Evolutionary conservation across 495 filamentous ascomycete species (phyloP), one percentile per base, ranked within the genome.

Genomic region (Viridothelium virens): DNA sequence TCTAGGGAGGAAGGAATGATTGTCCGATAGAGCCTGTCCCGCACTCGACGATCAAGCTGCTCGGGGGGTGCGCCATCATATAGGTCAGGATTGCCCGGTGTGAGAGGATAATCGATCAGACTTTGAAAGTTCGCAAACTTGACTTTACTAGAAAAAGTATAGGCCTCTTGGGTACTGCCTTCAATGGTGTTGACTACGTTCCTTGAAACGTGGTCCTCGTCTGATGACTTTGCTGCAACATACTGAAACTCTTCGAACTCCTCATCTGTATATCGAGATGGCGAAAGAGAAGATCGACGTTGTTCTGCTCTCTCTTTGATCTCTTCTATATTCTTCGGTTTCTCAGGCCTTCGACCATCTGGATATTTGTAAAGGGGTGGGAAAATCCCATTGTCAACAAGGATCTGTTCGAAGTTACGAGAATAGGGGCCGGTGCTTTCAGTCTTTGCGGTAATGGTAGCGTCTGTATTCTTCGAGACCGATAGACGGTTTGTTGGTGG

Each of bases 191-290:
- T 31, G 33, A 65, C 16, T 1, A 65, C 63, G 9, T 11, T 2
- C 7, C 9, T 56, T 37, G 11, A 48, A 9, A 56, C 41, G 16
- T 65, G n/a, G 44, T 44, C 63, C 36, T 65, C 63, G 9, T 47
- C 38, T 9, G 41, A 2, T 39, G 44, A 31, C 14, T 56, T 31
- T 6, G 36, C 6, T 36, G 47, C 16, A 0, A 6, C 31, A 18
- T 56, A 4, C 63, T 56, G 12, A 50, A 65, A 65, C 6, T 7
- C 5, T 37, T 34, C n/a, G 37, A 50, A 56, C 37, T 11, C 39
- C 18, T 37, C 33, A 18, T 65, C 63, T 18, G 63, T 48, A 56
- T 48, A 65, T 50, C 11, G 63, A 36, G 63, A 65, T 33, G 63
- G 63, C 5, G 63, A 65, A 3, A 65, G 44, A 53, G 63, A 65